These are phyloP conservation scores for Jamesozyma lodderae DNA, from an alignment of 805 yeast genomes.

Conservation along the genomic window DNA sequence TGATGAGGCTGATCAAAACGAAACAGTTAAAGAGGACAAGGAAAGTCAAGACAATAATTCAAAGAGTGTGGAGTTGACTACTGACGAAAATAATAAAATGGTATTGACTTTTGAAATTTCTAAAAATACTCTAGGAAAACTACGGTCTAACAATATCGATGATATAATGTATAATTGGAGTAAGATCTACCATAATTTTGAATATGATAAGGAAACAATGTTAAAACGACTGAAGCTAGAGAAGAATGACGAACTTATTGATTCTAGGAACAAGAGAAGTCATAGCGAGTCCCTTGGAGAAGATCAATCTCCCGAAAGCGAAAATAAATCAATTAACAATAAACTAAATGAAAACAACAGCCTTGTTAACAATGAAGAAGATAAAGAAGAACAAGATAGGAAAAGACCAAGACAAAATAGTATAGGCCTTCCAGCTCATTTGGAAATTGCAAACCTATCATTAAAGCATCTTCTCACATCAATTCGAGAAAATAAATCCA, in stretches of 20 bases:
- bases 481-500: constrained; percentile 74
- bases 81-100: constrained; percentile 18
- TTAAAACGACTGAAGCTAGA: constrained; percentile 69
- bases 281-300: constrained; percentile 15
- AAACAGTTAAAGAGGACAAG: constrained; percentile 11
- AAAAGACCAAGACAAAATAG: constrained; percentile 21
- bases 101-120: constrained; percentile 31
- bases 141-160: constrained; percentile 29
- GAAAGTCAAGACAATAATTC: neutral
- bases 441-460: constrained; percentile 70
- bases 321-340: too few relatives aligned
- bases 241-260: constrained; percentile 65
- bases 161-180: constrained; percentile 50
- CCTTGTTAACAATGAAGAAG: constrained; percentile 19
- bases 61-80: neutral
- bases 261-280: constrained; percentile 20
- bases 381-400: constrained; percentile 9
- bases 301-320: too few relatives aligned
- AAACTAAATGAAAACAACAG: too few relatives aligned
- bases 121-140: constrained; percentile 27
- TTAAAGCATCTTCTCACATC: constrained; percentile 70
- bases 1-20: constrained; percentile 9
- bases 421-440: constrained; percentile 33
- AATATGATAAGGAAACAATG: constrained; percentile 65
- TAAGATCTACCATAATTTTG: constrained; percentile 67